Base-by-base conservation (phyloP, 768 basidiomycete genomes). In the Lactarius sanguifluus region DNA sequence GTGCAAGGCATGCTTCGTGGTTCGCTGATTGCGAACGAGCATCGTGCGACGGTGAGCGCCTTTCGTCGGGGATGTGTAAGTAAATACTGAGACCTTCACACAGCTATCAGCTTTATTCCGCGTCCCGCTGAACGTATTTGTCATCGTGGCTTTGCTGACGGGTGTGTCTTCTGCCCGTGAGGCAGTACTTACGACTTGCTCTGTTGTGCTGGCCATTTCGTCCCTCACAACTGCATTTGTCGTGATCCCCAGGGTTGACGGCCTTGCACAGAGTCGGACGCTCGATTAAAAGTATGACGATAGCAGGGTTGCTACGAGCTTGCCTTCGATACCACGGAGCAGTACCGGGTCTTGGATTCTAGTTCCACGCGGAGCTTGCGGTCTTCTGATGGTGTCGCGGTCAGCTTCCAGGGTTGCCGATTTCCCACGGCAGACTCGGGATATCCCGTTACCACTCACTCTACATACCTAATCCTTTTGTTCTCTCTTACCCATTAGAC, bases 1-100 rank as follows among this genome's bases (percentile, higher is more conserved):
- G 83, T 90, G 36, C 89, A 91, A 65, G 89, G 89, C 34, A 90
- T 88, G 81, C 76, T 91, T 25, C 81, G 87, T 47, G 87, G 89
- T 28, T 79, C 81, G 1, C 74, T 91, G 61, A 86, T 91, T 15
- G 79, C 86, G 1, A 86, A 91, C 65, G 89, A 90, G 72, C 84
- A 90, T 70, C 83, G 89, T 18, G 89, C 90, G 1, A 91, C 90
- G 61, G 89, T 90, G 68, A 70, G 84, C 73, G 20, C 50, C 38
- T n/a, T 64, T 13, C 12, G 47, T 30, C 63, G 59, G 34, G 28
- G 43, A 45, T 18, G 57, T 65, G 34, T 16, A 10, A 34, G 25
- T 43, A 20, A 36, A 18, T 47, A 56, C 28, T 65, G 25, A 67
- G 34, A 59, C 52, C 18, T 9, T 23, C 58, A 36, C 64, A 23